Percentiles rank a stretch among this genome's conserved stretches.
phyloP scores from a whole-genome alignment of 106 monocot genomes.

The Agapanthus africanus region DNA sequence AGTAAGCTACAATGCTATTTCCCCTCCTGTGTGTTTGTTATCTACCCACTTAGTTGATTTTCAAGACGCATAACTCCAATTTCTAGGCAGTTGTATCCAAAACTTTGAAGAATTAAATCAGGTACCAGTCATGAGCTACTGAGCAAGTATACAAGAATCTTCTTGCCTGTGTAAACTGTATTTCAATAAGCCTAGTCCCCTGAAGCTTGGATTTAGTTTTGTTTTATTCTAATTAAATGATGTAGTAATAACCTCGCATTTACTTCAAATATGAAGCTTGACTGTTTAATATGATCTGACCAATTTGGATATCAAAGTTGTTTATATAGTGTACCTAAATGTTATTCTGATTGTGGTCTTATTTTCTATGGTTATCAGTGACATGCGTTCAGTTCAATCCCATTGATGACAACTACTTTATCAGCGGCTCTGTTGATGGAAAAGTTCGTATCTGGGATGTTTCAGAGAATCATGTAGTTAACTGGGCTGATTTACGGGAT shows the following conservation, averaged over 20 bases:
- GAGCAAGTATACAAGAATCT: too few relatives aligned
- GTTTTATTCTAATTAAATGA: background rate
- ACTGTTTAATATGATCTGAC: background rate
- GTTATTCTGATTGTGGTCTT: conserved; percentile 2
- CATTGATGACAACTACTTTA: conserved; percentile 57
- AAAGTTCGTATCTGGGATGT: conserved; percentile 81
- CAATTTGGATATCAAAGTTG: background rate
- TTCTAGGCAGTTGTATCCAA: too few relatives aligned
- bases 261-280: background rate
- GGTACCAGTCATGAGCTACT: too few relatives aligned
- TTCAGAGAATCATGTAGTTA: conserved; percentile 47
- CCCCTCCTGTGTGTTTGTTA: background rate
- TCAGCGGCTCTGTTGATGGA: conserved; percentile 89
- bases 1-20: background rate
- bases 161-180: too few relatives aligned
- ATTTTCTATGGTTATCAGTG: conserved; percentile 36
- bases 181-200: background rate
- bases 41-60: too few relatives aligned
- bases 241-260: background rate
- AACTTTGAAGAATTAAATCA: too few relatives aligned
- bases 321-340: background rate
- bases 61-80: too few relatives aligned
- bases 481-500: conserved; percentile 73
- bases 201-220: background rate
- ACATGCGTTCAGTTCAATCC: conserved; percentile 93